These are phyloP conservation scores for Nymphaea colorata DNA, from an alignment of 164 flowering plant genomes.

Conservation along the genomic window DNA sequence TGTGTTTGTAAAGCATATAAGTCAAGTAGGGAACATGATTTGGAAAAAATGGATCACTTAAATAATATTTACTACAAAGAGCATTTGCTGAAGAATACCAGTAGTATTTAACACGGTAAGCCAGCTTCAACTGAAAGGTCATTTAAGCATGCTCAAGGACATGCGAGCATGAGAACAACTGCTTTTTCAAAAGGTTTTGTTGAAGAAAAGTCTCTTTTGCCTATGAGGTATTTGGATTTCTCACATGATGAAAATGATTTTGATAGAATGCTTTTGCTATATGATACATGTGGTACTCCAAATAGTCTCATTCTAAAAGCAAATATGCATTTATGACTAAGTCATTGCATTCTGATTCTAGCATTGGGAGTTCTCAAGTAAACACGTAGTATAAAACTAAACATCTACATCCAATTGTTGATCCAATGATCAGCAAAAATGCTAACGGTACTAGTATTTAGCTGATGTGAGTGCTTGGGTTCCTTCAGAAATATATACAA, in stretches of 20 bases:
- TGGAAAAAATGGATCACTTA: not conserved
- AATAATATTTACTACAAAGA: too few species aligned
- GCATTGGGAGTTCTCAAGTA: too few species aligned
- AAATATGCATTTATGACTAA: too few species aligned
- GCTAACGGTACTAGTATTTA: too few species aligned
- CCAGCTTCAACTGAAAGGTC: conserved; percentile 11
- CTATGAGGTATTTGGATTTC: conserved; percentile 84
- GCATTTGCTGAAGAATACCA: too few species aligned
- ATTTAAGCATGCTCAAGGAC: conserved; percentile 15
- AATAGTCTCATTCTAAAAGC: too few species aligned
- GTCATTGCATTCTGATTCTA: too few species aligned
- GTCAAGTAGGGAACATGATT: not conserved
- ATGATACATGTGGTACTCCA: too few species aligned
- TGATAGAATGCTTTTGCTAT: conserved; percentile 11
- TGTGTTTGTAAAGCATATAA: conserved; percentile 1
- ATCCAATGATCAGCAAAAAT: too few species aligned
- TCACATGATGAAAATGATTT: conserved; percentile 38
- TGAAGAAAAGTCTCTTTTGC: conserved; percentile 55
- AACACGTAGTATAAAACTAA: too few species aligned
- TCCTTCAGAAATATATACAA: conserved; percentile 65
- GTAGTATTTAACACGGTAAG: too few species aligned
- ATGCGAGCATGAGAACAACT: not conserved
- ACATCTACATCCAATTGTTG: too few species aligned
- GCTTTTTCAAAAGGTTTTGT: conserved; percentile 3
- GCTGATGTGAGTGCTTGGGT: conserved; percentile 64